A percentile compares a stretch with the other conserved stretches of the same genome.
Conservation (phyloP, 257 asterid species). For the Cynanchum wilfordii region DNA sequence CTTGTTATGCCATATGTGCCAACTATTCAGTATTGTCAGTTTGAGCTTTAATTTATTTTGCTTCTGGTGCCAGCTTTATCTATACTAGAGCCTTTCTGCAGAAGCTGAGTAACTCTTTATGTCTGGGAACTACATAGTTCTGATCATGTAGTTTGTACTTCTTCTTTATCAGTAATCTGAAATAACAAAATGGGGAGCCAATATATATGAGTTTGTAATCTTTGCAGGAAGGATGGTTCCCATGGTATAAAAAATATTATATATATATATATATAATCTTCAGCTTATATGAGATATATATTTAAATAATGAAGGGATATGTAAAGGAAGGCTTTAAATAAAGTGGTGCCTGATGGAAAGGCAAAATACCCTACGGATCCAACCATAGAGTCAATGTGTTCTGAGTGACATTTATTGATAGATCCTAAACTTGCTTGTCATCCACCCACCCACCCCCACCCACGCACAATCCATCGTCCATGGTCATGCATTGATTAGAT, state of each 20-base stretch:
- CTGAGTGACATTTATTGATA: neutral
- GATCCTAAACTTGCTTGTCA: neutral
- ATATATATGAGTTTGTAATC: neutral
- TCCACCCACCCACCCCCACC: neutral
- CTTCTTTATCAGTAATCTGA: neutral
- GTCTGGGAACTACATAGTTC: too few species aligned
- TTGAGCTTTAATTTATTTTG: neutral
- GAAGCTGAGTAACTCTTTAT: neutral
- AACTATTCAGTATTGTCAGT: neutral
- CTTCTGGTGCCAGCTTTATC: neutral
- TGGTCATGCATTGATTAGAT: neutral
- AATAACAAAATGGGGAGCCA: neutral
- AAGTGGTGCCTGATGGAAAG: neutral
- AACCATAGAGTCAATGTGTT: slow-evolving; percentile 3
- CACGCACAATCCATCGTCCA: neutral
- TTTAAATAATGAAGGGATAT: slow-evolving; percentile 1
- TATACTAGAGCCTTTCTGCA: neutral
- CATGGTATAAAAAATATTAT: neutral
- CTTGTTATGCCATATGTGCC: neutral
- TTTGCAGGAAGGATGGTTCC: neutral
- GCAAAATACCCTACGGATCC: slow-evolving; percentile 2
- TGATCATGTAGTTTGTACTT: too few species aligned
- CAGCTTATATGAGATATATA: neutral
- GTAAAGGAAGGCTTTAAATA: slow-evolving; percentile 1
- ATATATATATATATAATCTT: too few species aligned